phyloP scores from a whole-genome alignment of 768 basidiomycete genomes.

The Pilatotrama ljubarskyi region DNA sequence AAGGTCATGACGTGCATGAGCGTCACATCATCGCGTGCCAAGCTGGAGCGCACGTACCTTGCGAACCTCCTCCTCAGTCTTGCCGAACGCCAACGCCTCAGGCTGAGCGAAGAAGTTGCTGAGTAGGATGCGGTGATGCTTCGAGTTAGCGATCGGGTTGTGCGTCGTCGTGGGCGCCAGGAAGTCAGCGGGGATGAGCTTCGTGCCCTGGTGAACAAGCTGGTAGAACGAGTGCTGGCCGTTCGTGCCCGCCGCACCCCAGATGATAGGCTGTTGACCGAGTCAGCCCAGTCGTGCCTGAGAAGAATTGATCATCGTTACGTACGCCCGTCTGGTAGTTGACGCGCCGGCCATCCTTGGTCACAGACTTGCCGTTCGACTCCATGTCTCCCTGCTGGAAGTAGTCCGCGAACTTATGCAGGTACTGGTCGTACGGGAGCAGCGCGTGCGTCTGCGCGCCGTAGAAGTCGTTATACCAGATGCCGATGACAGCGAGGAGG shows the following conservation, averaged over 20 bases:
- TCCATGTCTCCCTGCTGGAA: conserved; percentile 99
- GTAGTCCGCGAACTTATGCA: conserved; percentile 99
- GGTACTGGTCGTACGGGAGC: conserved; percentile 97
- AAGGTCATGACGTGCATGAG: no score
- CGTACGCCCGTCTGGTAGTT: conserved; percentile 95
- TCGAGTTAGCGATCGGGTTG: conserved; percentile 83
- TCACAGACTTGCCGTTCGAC: conserved; percentile 96
- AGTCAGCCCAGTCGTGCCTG: neutral
- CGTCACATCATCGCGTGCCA: neutral
- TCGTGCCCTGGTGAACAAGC: conserved; percentile 92
- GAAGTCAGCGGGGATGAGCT: conserved; percentile 90
- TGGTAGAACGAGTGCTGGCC: conserved; percentile 99
- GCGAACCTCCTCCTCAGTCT: conserved; percentile 86
- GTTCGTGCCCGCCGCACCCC: conserved; percentile 98
- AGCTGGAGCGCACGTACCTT: conserved; percentile 25
- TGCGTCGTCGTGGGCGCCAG: conserved; percentile 86
- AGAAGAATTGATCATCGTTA: neutral
- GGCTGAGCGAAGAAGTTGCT: conserved; percentile 99
- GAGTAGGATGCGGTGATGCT: conserved; percentile 96
- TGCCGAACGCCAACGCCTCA: conserved; percentile 96
- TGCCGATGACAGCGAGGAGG: conserved; percentile 81
- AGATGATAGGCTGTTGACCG: conserved; percentile 82
- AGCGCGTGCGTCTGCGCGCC: conserved; percentile 94
- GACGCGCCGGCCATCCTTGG: conserved; percentile 90
- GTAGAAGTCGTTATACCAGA: conserved; percentile 99